phyloP scores from a whole-genome alignment of 768 basidiomycete genomes.

The Dentipellis sp. region DNA sequence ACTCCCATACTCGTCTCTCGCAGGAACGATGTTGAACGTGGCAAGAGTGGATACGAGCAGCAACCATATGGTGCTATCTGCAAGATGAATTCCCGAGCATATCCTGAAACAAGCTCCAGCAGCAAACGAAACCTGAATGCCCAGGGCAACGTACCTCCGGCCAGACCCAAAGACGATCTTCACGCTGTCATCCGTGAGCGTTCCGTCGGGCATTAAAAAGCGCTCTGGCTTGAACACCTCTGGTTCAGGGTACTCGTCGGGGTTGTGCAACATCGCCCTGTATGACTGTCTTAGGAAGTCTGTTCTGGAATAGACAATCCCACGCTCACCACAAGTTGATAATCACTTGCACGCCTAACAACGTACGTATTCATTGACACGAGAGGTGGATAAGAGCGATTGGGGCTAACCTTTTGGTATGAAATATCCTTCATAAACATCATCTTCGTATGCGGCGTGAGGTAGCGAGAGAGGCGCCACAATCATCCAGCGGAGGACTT shows the following conservation, averaged over 20 bases:
- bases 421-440: not conserved
- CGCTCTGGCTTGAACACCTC: slow-evolving; percentile 6
- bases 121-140: no score
- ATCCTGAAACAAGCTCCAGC: not conserved
- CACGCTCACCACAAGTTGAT: not conserved
- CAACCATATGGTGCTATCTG: not conserved
- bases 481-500: slow-evolving; percentile 3
- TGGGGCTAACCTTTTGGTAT: not conserved
- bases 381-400: not conserved
- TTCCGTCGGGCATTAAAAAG: not conserved
- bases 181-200: not conserved
- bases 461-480: not conserved
- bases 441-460: not conserved
- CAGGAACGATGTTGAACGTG: not conserved
- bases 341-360: not conserved
- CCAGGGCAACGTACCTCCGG: not conserved
- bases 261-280: slow-evolving; percentile 8
- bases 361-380: not conserved
- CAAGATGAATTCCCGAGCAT: not conserved
- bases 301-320: not conserved
- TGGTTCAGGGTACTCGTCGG: slow-evolving; percentile 5
- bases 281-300: not conserved
- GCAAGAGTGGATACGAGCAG: not conserved
- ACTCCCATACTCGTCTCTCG: not conserved
- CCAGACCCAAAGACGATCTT: not conserved